These are phyloP conservation scores for Ceratobasidium sp. DNA, from an alignment of 1,284 basidiomycete species.

Conservation along the genomic window DNA sequence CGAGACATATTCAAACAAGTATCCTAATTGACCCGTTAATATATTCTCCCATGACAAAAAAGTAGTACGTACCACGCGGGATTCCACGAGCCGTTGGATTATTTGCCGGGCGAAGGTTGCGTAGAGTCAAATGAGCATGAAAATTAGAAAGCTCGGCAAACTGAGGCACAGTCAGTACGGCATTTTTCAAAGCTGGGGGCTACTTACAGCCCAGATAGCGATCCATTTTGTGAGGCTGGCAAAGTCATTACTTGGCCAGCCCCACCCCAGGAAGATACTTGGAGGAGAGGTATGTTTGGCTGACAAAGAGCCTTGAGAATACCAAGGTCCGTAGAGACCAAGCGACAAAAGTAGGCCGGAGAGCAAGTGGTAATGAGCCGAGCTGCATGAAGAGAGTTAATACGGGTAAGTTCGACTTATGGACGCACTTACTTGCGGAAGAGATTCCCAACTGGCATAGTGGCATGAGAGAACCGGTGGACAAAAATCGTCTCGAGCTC, in stretches of 20 bases:
- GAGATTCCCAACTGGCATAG: slow-evolving; percentile 88
- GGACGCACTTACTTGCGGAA: slow-evolving; percentile 81
- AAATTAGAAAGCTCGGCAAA: slow-evolving; percentile 88
- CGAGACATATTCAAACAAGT: slow-evolving; percentile 83
- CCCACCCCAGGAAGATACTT: slow-evolving; percentile 28
- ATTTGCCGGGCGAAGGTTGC: slow-evolving; percentile 80
- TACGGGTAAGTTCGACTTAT: slow-evolving; percentile 32
- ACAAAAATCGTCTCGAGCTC: slow-evolving; percentile 93
- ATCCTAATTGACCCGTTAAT: slow-evolving; percentile 52
- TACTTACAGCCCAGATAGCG: slow-evolving; percentile 75
- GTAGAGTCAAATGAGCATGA: slow-evolving; percentile 79
- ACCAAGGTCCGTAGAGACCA: slow-evolving; percentile 74
- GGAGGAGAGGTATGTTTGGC: slow-evolving; percentile 55
- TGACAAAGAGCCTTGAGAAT: slow-evolving; percentile 66
- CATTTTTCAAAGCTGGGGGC: neutral
- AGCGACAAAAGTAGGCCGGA: slow-evolving; percentile 73
- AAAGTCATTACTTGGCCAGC: slow-evolving; percentile 18
- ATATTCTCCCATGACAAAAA: slow-evolving; percentile 44
- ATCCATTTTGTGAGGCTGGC: slow-evolving; percentile 47
- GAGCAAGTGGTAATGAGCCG: slow-evolving; percentile 84
- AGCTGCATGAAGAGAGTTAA: slow-evolving; percentile 58
- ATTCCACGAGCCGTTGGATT: slow-evolving; percentile 77
- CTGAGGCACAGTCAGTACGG: slow-evolving; percentile 54
- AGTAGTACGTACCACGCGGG: slow-evolving; percentile 60
- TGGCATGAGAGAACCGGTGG: slow-evolving; percentile 92